Evolutionary conservation across 257 asterid species (phyloP).

Genomic region (Solanum virginianum): DNA sequence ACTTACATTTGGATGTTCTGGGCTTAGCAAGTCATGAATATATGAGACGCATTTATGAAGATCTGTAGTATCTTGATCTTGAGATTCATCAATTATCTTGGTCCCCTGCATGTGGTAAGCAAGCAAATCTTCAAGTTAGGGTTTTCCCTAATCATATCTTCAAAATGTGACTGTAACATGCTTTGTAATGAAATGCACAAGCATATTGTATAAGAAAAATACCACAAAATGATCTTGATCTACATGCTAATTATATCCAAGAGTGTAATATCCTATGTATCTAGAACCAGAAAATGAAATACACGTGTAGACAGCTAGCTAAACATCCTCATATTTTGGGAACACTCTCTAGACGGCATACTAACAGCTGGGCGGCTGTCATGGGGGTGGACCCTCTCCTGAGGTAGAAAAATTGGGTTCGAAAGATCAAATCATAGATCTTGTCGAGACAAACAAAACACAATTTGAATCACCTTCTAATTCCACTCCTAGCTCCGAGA

Average conservation of each 20-base stretch:
- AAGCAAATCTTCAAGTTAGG: conserved; percentile 1
- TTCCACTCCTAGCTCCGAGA: no score
- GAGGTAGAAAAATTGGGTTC: no score
- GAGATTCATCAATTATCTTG: conserved; percentile 50
- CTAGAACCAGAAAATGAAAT: background rate
- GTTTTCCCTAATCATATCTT: background rate
- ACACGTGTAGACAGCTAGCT: background rate
- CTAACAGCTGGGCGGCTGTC: no score
- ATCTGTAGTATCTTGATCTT: conserved; percentile 91
- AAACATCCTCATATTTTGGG: background rate
- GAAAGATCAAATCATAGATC: no score
- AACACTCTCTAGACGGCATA: no score
- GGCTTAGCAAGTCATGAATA: conserved; percentile 31
- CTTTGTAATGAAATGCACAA: background rate
- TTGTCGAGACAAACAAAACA: no score
- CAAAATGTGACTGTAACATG: background rate
- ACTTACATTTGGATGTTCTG: conserved; percentile 50
- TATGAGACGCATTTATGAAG: conserved; percentile 73
- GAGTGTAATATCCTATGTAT: background rate
- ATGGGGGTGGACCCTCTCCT: no score
- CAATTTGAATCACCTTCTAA: no score
- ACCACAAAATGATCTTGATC: background rate
- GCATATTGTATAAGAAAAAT: background rate
- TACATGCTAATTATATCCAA: background rate
- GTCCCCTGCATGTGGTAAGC: conserved; percentile 59